Evolutionary conservation across 163 green algal genomes (phyloP), one percentile per base, ranked within the genome.

Genomic region (Coccomyxa subellipsoidea): DNA sequence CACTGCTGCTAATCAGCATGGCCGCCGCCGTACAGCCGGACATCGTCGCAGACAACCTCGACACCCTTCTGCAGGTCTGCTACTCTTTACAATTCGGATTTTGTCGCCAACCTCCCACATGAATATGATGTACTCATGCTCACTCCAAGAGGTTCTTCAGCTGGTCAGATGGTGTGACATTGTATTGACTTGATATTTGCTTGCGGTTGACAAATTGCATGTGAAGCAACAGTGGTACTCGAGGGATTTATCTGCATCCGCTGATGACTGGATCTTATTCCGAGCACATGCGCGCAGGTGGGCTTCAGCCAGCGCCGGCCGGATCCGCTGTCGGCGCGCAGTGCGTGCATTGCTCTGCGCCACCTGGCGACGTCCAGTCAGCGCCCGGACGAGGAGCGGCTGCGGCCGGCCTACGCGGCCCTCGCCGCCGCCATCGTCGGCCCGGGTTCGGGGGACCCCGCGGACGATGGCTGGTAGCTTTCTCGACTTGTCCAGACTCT

Each of bases 1-100:
- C 91, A 47, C 80, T 96, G 38, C 78, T 86, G 21, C 77, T 96
- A 8, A 85, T 96, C 25, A 82, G 76, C 72, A 92, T 93, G 89
- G 88, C 82, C 25, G 87, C 88, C 10, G 82, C 77, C 6, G 75
- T 81, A 15, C 88, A 86, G 29, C 88, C 90, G 7, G 80, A 89
- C 29, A 86, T 93, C 37, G 54, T 89, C 32, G 81, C 47, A 29
- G 31, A 87, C 23, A 78, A 90, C 29, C 31, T 96, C 34, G 66
- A 83, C 25, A 71, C 80, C 47, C 81, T 96, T 54, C 85, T 94
- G 27, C 85, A 85, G 38, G 83, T 88, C 31, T 88, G n/a, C n/a
- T n/a, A n/a, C n/a, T n/a, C n/a, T n/a, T n/a, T n/a, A n/a, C n/a
- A n/a, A n/a, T n/a, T n/a, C n/a, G n/a, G n/a, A n/a, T n/a, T n/a